Evolutionary conservation across 768 basidiomycete species (phyloP), one percentile per base, ranked within the genome.

Genomic region (Hericium rajendrae): DNA sequence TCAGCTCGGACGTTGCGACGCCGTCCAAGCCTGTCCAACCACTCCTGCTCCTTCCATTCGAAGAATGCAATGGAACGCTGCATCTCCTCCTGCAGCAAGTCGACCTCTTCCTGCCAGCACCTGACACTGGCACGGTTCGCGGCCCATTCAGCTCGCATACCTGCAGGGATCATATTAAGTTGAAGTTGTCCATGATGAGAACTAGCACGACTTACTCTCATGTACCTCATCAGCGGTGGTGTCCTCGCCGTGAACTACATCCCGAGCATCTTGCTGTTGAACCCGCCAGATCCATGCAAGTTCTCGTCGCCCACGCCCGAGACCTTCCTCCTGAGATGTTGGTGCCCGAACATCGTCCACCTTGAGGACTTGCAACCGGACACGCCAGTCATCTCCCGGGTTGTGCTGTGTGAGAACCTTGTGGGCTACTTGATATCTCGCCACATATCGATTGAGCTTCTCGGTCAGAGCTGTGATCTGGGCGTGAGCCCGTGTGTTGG

Each of bases 61-160:
- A 67, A 63, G 51, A 60, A 71, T 6, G 20, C 52, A 1, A 65
- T 2, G 0, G 57, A 39, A 0, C 68, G 59, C 1, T 65, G 49
- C 71, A 71, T 72, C 56, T 72, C 71, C 54, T 70, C 62, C 9
- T 32, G 15, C 6, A 61, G n/a, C 2, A 60, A 54, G n/a, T 41
- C 10, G 8, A 53, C 46, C 26, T 63, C 60, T 40, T 63, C 62
- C 15, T 38, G 20, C 62, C 62, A 63, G 1, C 62, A 39, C 9
- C 51, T 32, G 5, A 37, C 37, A 2, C 62, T 50, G 4, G 62
- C 62, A n/a, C 48, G 48, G 6, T 37, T 12, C 53, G 46, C 48
- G 8, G 46, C 48, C 60, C 60, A 62, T 37, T 62, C 59, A n/a
- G 51, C 49, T 16, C 60, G 59, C n/a, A 60, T 40, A 48, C 40